Percentiles rank a stretch among this genome's conserved stretches.
phyloP scores from a whole-genome alignment of 1,284 basidiomycete genomes.

The Schizophyllum amplum region DNA sequence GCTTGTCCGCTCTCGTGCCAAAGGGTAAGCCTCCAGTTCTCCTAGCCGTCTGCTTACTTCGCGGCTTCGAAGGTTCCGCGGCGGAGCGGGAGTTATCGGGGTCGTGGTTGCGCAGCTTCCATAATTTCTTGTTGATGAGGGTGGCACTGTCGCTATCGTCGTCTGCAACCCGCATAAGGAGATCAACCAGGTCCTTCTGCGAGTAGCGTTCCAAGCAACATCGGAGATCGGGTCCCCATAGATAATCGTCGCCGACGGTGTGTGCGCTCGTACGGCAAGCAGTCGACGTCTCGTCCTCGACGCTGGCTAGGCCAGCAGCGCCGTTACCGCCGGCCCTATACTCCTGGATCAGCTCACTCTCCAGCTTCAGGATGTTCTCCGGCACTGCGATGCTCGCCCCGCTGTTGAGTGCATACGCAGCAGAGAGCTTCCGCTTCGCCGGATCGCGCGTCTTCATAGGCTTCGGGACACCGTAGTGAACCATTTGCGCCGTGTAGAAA shows the following conservation, averaged over 20 bases:
- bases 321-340: constrained; percentile 6
- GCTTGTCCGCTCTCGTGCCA: too few relatives aligned
- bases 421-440: constrained; percentile 18
- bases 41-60: not conserved
- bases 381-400: constrained; percentile 11
- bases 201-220: too few relatives aligned
- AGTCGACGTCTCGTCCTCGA: too few relatives aligned
- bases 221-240: too few relatives aligned
- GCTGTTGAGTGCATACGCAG: constrained; percentile 9
- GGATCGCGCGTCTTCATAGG: constrained; percentile 17
- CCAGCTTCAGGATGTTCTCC: constrained; percentile 10
- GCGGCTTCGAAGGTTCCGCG: not conserved
- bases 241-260: too few relatives aligned
- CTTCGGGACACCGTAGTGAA: constrained; percentile 17
- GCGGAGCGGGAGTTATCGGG: too few relatives aligned
- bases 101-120: too few relatives aligned
- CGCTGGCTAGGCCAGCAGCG: not conserved
- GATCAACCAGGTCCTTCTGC: too few relatives aligned
- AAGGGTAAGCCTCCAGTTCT: not conserved
- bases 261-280: too few relatives aligned
- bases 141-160: too few relatives aligned
- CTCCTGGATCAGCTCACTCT: constrained; percentile 10
- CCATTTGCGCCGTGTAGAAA: constrained; percentile 18
- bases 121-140: too few relatives aligned
- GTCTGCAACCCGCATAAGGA: too few relatives aligned